Evolutionary conservation across 2,329 filamentous ascomycete genomes (phyloP), one percentile per base, ranked within the genome.

Genomic region (Pestalotiopsis sp.): DNA sequence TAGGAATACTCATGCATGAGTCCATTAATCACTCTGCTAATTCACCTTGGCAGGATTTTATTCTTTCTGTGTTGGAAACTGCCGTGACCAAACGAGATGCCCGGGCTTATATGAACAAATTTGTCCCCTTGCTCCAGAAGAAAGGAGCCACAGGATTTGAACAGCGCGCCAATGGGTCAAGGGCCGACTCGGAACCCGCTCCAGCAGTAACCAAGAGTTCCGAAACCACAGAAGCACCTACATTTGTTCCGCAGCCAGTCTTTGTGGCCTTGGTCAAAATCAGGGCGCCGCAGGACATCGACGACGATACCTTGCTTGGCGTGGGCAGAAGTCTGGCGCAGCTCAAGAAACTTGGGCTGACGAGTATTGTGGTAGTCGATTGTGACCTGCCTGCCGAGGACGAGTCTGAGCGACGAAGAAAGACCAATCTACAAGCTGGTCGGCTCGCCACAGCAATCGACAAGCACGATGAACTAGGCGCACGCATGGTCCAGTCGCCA

Each of bases 61-160:
- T 97, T 74, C 86, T 97, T 39, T 95, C 94, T 17, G 88, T 98
- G 3, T 85, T 99, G 39, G 93, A 93, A 75, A 94, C 95, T 20
- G 94, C 94, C 12, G 93, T 95, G 5, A 98, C 95, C 0, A 97
- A 95, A 80, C 90, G 96, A 75, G 96, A 99, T 82, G 94, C 95
- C 62, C 95, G 93, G 80, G 91, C 93, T 49, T 99, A 98, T 77
- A 86, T 99, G 17, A 92, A 96, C 74, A 95, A 94, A 70, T 97
- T 98, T 78, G 91, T 70, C 69, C 77, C 71, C 66, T 76, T 73
- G 20, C 73, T 79, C n/a, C 74, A 78, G 73, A 79, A 76, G 72
- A 79, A 75, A 67, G 71, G 72, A 63, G 75, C 74, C 69, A 80
- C 75, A 23, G 74, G 71, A 74, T 72, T 75, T 73, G 74, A 78